Base-by-base conservation (phyloP, 2,329 filamentous ascomycete genomes). In the Nemania diffusa region DNA sequence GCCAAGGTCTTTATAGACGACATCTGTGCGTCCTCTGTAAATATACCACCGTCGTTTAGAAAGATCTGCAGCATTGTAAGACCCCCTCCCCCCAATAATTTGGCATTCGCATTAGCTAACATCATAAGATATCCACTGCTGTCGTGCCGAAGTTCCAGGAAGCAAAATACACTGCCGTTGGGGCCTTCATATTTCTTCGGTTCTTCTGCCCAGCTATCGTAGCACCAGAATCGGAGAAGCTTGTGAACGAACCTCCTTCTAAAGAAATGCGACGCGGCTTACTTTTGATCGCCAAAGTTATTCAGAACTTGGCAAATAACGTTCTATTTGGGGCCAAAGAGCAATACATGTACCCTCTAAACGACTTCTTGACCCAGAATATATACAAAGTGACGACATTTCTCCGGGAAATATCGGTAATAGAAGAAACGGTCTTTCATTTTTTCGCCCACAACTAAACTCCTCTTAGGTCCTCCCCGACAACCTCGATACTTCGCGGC, bases 151-250 rank as follows among this genome's bases (percentile, higher is more conserved):
- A 87, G 34, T 92, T 91, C 72, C 88, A 87, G 0, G 89, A 91
- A 66, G 89, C 90, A 5, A 92, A 91, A 77, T 92, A 91, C 74
- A 92, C 89, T 0, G 90, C 90, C 3, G 89, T 92, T 15, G 90
- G 90, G 0, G 89, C 90, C 0, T 92, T 92, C 73, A 88, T 92
- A 64, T 92, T 92, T 73, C 82, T 92, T 26, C 85, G 90, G 8
- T 92, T 92, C 80, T 92, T 92, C 75, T 92, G 90, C 70, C 90
- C 90, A 7, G 90, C 90, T 27, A 92, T 92, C 61, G 90, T 92
- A 17, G 88, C 90, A 1, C 90, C 90, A 0, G 89, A 92, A 74
- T 85, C 84, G 1, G 90, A 91, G 73, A 88, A 88, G 1, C 81
- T 92, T n/a, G 87, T 91, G 20, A 80, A 83, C 17, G 82, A 81